Conservation (phyloP, 1,139 yeast genomes). For the Hansenula lynferdii region DNA sequence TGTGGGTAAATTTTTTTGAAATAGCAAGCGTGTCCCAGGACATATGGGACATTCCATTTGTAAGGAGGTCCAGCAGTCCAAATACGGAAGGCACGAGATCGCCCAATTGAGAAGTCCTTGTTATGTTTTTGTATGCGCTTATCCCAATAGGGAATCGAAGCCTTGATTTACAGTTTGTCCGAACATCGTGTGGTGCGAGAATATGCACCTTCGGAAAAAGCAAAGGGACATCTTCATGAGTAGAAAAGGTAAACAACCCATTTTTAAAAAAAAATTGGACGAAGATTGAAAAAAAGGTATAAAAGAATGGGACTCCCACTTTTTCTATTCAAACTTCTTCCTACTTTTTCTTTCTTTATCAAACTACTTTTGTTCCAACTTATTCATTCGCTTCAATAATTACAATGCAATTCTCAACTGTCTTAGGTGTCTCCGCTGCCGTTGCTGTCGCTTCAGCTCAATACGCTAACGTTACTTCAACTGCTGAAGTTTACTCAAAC, state of each 20-base stretch:
- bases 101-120: too few species aligned
- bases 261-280: background rate
- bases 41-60: too few species aligned
- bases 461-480: conserved; percentile 22
- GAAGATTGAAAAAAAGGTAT: conserved; percentile 1
- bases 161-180: too few species aligned
- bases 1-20: too few species aligned
- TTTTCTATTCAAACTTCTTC: background rate
- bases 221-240: too few species aligned
- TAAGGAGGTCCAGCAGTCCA: too few species aligned
- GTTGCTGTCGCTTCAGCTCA: conserved; percentile 23
- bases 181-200: too few species aligned
- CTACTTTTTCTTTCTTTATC: conserved; percentile 5
- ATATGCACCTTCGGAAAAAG: too few species aligned
- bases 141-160: too few species aligned
- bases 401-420: conserved; percentile 24
- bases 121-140: too few species aligned
- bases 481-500: conserved; percentile 14
- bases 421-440: conserved; percentile 20
- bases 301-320: background rate
- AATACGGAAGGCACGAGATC: too few species aligned
- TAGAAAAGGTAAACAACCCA: background rate
- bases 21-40: too few species aligned
- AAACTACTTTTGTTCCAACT: conserved; percentile 16
- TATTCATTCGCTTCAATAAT: conserved; percentile 22